These are phyloP conservation scores for Boletus tomentosulus DNA, from an alignment of 768 basidiomycete genomes.

Conservation along the genomic window DNA sequence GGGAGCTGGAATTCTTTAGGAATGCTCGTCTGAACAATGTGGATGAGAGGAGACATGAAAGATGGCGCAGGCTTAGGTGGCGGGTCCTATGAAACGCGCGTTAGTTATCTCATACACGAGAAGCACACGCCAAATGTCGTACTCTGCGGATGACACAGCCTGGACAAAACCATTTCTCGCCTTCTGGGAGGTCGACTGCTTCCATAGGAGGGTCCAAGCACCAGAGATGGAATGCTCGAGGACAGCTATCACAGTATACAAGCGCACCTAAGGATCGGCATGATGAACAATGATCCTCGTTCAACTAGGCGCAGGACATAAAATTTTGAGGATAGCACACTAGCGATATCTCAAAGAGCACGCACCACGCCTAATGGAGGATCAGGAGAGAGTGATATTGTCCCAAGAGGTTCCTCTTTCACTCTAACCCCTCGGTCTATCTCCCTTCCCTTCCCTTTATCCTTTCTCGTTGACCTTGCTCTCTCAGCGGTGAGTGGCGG, in stretches of 20 bases:
- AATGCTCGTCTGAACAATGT: constrained; percentile 60
- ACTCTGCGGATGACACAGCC: constrained; percentile 67
- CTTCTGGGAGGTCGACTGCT: constrained; percentile 78
- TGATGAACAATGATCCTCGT: constrained; percentile 84
- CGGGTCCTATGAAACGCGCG: constrained; percentile 48
- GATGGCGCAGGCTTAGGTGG: constrained; percentile 59
- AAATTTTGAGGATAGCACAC: constrained; percentile 15
- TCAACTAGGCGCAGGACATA: constrained; percentile 35
- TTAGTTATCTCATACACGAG: constrained; percentile 10
- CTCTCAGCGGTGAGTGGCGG: constrained; percentile 22
- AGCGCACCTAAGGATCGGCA: constrained; percentile 80
- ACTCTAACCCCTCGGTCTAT: constrained; percentile 35
- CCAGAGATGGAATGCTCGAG: constrained; percentile 92
- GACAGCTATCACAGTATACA: constrained; percentile 97
- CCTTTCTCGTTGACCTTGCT: constrained; percentile 29
- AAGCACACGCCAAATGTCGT: constrained; percentile 18
- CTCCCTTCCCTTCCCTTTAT: constrained; percentile 50
- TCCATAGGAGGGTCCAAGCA: constrained; percentile 97
- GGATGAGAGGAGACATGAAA: constrained; percentile 69
- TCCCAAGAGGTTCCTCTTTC: constrained; percentile 42
- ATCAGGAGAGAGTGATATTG: constrained; percentile 36
- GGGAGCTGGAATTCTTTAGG: constrained; percentile 86
- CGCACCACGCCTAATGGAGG: constrained; percentile 35
- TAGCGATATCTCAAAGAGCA: constrained; percentile 9
- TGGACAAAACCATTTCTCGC: constrained; percentile 76